Conservation (phyloP, 1,284 basidiomycete species). For the Malassezia globosa region DNA sequence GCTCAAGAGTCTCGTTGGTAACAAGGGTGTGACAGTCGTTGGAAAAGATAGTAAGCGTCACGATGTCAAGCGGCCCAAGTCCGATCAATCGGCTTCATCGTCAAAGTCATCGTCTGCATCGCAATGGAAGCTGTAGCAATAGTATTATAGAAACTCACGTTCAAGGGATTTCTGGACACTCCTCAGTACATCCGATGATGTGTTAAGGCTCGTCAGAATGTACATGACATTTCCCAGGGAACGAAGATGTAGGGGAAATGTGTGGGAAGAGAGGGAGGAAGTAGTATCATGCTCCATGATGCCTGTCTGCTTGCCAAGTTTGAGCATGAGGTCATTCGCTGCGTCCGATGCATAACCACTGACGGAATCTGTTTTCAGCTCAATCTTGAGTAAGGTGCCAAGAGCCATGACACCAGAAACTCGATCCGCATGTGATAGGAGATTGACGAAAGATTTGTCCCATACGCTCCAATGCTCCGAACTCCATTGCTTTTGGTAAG, state of each 20-base stretch:
- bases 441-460: constrained; percentile 61
- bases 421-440: constrained; percentile 54
- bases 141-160: not conserved
- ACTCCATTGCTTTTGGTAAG: constrained; percentile 3
- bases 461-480: constrained; percentile 81
- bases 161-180: not conserved
- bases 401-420: constrained; percentile 74
- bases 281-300: too few relatives aligned
- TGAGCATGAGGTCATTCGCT: constrained; percentile 22
- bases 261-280: constrained; percentile 53
- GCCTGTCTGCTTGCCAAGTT: too few relatives aligned
- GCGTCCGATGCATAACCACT: constrained; percentile 37
- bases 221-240: constrained; percentile 88
- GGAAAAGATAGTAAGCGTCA: constrained; percentile 21
- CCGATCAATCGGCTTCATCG: not conserved
- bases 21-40: constrained; percentile 34
- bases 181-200: constrained; percentile 45
- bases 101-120: too few relatives aligned
- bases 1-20: constrained; percentile 39
- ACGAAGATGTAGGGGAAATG: constrained; percentile 76
- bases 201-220: constrained; percentile 84
- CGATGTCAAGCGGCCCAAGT: not conserved
- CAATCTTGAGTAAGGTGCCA: constrained; percentile 75
- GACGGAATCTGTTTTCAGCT: constrained; percentile 54
- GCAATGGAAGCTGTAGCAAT: constrained; percentile 18